These are phyloP conservation scores for Sporobolomyces phaffii DNA, from an alignment of 768 basidiomycete genomes.

Conservation along the genomic window DNA sequence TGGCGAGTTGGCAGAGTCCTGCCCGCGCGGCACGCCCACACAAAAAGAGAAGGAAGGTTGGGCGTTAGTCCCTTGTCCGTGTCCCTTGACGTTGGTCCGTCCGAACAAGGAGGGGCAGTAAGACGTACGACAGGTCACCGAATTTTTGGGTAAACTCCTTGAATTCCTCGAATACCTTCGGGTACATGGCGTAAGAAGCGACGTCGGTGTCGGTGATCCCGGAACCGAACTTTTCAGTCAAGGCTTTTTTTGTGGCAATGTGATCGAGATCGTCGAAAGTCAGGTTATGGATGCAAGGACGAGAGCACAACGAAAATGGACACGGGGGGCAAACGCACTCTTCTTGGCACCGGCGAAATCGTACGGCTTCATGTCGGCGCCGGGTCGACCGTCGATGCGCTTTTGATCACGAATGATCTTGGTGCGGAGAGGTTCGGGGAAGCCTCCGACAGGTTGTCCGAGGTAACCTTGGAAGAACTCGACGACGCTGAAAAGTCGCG, in stretches of 20 bases:
- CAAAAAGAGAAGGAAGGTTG: not conserved
- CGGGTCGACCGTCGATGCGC: conserved; percentile 88
- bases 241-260: too few relatives aligned
- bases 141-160: conserved; percentile 91
- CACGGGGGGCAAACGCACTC: too few relatives aligned
- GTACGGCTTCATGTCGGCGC: conserved; percentile 74
- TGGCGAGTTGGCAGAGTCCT: conserved; percentile 93
- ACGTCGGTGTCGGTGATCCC: conserved; percentile 91
- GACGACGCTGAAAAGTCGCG: conserved; percentile 43
- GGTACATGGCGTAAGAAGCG: conserved; percentile 95
- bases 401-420: conserved; percentile 88
- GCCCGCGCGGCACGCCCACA: conserved; percentile 48
- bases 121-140: conserved; percentile 47
- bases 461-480: conserved; percentile 99
- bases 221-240: conserved; percentile 89
- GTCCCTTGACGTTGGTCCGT: too few relatives aligned
- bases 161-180: conserved; percentile 87
- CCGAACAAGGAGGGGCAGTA: too few relatives aligned
- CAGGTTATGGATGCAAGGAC: conserved; percentile 43
- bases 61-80: too few relatives aligned
- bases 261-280: conserved; percentile 52
- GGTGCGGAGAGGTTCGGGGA: conserved; percentile 92
- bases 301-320: too few relatives aligned
- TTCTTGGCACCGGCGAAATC: conserved; percentile 75
- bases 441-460: conserved; percentile 90